Percentiles rank a stretch among this genome's conserved stretches.
Evolutionary conservation across 345 rosid species (phyloP).

Genomic region (Citrus trifoliata): DNA sequence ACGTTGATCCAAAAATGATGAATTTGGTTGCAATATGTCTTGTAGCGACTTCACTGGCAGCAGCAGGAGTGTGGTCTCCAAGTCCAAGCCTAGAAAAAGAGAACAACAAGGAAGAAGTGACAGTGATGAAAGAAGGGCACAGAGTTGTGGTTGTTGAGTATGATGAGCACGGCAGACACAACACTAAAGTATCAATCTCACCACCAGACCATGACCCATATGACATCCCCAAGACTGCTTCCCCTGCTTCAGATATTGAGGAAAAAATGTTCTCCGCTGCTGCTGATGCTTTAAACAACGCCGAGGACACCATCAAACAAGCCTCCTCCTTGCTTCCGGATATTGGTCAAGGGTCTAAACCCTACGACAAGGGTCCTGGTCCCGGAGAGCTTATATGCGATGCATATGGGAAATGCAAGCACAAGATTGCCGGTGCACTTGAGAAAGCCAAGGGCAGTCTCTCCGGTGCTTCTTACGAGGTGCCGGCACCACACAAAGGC

Average conservation of each 20-base stretch:
- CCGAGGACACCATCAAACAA: slow-evolving; percentile 31
- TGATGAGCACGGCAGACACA: slow-evolving; percentile 54
- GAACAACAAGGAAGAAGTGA: slow-evolving; percentile 26
- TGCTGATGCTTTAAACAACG: neutral
- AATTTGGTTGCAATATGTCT: slow-evolving; percentile 57
- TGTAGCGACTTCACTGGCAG: slow-evolving; percentile 43
- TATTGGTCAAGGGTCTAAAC: slow-evolving; percentile 29
- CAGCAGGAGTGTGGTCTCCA: slow-evolving; percentile 61
- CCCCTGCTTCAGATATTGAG: neutral
- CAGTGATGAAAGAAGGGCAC: slow-evolving; percentile 66
- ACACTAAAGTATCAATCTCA: slow-evolving; percentile 60
- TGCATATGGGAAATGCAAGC: slow-evolving; percentile 55
- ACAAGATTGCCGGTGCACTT: slow-evolving; percentile 35
- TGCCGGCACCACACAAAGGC: slow-evolving; percentile 9
- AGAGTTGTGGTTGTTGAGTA: slow-evolving; percentile 63
- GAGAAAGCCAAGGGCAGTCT: slow-evolving; percentile 43
- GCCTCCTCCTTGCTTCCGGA: slow-evolving; percentile 27
- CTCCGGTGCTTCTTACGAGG: neutral
- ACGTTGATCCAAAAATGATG: slow-evolving; percentile 28
- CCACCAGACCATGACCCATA: slow-evolving; percentile 26
- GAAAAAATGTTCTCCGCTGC: neutral
- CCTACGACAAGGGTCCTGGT: neutral
- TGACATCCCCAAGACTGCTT: neutral
- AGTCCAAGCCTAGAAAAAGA: slow-evolving; percentile 2
- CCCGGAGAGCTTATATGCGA: slow-evolving; percentile 59